Conservation (phyloP, 768 basidiomycete species). For the Cubamyces lactineus region DNA sequence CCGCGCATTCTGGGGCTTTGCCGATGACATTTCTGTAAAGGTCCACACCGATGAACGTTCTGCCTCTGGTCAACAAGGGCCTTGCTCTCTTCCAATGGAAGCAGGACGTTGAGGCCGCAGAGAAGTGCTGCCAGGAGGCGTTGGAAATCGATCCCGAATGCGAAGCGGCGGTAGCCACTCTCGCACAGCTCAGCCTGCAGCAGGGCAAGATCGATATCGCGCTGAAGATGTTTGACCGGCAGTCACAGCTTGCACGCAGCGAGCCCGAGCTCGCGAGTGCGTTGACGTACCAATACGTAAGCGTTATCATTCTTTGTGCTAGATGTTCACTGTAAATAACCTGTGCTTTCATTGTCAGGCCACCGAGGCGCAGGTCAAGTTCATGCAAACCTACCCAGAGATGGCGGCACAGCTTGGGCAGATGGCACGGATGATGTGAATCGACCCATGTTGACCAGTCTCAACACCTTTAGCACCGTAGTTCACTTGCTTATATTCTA, state of each 20-base stretch:
- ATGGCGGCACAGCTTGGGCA: slow-evolving; percentile 71
- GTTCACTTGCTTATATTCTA: slow-evolving; percentile 22
- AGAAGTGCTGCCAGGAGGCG: slow-evolving; percentile 86
- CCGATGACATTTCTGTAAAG: slow-evolving; percentile 10
- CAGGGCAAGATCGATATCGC: slow-evolving; percentile 88
- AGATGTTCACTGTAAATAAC: slow-evolving; percentile 3
- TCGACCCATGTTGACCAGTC: slow-evolving; percentile 2
- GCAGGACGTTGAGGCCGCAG: slow-evolving; percentile 83
- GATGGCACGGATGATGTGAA: slow-evolving; percentile 46
- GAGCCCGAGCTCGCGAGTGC: slow-evolving; percentile 85
- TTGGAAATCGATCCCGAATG: slow-evolving; percentile 89
- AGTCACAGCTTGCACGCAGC: slow-evolving; percentile 84
- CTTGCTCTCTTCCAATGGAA: slow-evolving; percentile 95
- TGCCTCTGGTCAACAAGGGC: slow-evolving; percentile 97
- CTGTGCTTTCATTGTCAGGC: slow-evolving; percentile 49
- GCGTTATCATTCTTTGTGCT: slow-evolving; percentile 33
- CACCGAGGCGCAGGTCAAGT: slow-evolving; percentile 79
- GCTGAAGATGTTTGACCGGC: slow-evolving; percentile 82
- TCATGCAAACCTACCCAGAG: slow-evolving; percentile 81
- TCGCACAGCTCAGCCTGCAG: slow-evolving; percentile 91
- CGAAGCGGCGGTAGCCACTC: slow-evolving; percentile 94
- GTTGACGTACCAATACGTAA: slow-evolving; percentile 77
- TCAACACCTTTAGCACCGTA: not conserved
- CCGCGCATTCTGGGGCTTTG: not conserved
- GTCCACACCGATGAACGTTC: slow-evolving; percentile 72